A percentile compares a stretch with the other conserved stretches of the same genome.
phyloP scores from a whole-genome alignment of 139 green algal species.

The Chlorella ohadii region DNA sequence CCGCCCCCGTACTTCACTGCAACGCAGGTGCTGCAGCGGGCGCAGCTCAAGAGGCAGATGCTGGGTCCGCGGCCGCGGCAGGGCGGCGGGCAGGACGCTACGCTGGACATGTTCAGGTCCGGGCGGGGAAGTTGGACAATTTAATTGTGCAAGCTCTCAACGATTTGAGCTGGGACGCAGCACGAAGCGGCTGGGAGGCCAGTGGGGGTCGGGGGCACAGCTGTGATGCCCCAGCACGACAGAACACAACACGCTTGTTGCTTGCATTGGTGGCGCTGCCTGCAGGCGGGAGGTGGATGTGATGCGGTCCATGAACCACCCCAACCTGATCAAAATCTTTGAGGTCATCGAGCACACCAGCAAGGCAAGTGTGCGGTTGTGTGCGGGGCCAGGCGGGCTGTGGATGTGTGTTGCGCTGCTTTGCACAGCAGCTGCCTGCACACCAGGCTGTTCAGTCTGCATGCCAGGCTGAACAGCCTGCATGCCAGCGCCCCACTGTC shows the following conservation, averaged over 20 bases:
- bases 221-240: not conserved
- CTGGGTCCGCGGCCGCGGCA: not conserved
- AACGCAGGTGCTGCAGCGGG: slow-evolving; percentile 13
- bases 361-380: not conserved
- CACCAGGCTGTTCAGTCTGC: too few species aligned
- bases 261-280: not conserved
- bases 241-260: not conserved
- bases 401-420: too few species aligned
- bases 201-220: not conserved
- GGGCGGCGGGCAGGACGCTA: not conserved
- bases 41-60: slow-evolving; percentile 32
- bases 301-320: slow-evolving; percentile 81
- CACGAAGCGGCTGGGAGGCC: too few species aligned
- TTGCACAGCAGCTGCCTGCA: too few species aligned
- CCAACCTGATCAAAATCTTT: slow-evolving; percentile 83
- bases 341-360: slow-evolving; percentile 78
- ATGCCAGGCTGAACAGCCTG: too few species aligned
- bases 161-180: too few species aligned
- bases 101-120: not conserved
- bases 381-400: too few species aligned
- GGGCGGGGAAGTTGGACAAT: not conserved
- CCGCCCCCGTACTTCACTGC: too few species aligned
- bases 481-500: too few species aligned
- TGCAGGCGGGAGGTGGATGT: slow-evolving; percentile 67
- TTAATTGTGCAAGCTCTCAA: too few species aligned